These are phyloP conservation scores for Aspergillus amoenus DNA, from an alignment of 2,329 filamentous ascomycete genomes.

Conservation along the genomic window DNA sequence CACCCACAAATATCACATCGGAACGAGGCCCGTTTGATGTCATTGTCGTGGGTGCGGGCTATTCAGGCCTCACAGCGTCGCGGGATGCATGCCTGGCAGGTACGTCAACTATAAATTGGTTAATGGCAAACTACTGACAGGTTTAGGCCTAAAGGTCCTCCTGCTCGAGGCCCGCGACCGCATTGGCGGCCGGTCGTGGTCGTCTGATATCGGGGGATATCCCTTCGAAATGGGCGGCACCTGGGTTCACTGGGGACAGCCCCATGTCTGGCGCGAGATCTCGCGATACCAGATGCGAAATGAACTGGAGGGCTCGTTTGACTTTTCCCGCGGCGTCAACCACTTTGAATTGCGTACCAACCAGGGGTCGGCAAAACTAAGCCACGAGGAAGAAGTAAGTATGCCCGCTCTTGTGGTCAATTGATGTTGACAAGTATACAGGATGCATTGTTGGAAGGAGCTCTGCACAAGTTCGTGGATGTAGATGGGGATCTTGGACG, in stretches of 20 bases:
- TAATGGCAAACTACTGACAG: too few relatives aligned
- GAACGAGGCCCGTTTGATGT: slow-evolving; percentile 19
- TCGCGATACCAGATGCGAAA: slow-evolving; percentile 35
- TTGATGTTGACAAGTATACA: too few relatives aligned
- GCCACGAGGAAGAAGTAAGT: too few relatives aligned
- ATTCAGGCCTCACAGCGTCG: slow-evolving; percentile 32
- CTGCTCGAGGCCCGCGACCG: slow-evolving; percentile 49
- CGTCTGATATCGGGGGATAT: slow-evolving; percentile 45
- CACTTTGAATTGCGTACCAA: too few relatives aligned
- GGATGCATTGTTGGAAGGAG: too few relatives aligned
- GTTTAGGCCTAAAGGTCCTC: slow-evolving; percentile 18
- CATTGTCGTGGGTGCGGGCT: slow-evolving; percentile 34
- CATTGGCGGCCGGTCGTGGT: slow-evolving; percentile 46
- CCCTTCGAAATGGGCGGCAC: slow-evolving; percentile 53
- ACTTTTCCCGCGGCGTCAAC: too few relatives aligned
- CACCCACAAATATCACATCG: too few relatives aligned
- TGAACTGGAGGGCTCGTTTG: too few relatives aligned
- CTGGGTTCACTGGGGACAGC: slow-evolving; percentile 50
- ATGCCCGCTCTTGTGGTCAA: too few relatives aligned
- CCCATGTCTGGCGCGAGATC: slow-evolving; percentile 48
- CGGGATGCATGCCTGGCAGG: slow-evolving; percentile 19
- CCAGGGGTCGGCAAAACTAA: too few relatives aligned
- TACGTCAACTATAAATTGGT: background rate
- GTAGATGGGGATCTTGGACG: too few relatives aligned
- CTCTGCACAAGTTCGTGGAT: too few relatives aligned